Evolutionary conservation across 2,329 filamentous ascomycete genomes (phyloP), one percentile per base, ranked within the genome.

Genomic region (Pseudogymnoascus sp.): DNA sequence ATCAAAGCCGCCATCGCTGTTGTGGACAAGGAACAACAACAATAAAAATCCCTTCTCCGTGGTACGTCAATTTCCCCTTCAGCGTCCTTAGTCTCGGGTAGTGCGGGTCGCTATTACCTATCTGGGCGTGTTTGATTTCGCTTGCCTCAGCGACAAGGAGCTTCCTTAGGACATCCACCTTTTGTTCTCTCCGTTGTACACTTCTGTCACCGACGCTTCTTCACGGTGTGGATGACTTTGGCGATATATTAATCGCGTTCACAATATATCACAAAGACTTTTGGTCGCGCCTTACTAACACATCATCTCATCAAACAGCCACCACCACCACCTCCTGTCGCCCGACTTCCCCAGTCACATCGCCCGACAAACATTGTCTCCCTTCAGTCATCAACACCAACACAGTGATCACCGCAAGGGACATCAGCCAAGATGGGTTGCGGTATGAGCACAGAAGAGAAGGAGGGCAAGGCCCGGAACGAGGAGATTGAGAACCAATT

Each of bases 401-500:
- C 6, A 10, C 51, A 57, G 16, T 28, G 23, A 34, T 34, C 23
- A 19, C 51, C 51, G 51, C 51, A 57, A 57, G 31, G 41, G 41
- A 43, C 41, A 68, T 68, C 78, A 79, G 81, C 77, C 89, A 92
- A 83, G 74, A 99, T 99, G 95, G 95, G 95, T 87, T 99, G 95
- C 79, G 93, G 93, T 81, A 96, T 97, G 92, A 98, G 93, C 79
- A 96, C 95, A 76, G 95, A 98, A 83, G 95, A 98, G 82, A 97
- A 97, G 89, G 95, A 98, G 92, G 93, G 95, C 81, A 98, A 97
- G 90, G 91, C 92, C 83, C 89, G 95, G 73, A 98, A 99, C 78
- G 95, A 99, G 85, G 93, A 98, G 87, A 99, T 99, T 76, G 95
- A 99, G 81, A 98, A 97, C 79, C 93, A 98, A 83, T 83, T 98